Conservation (phyloP, 2,329 filamentous ascomycete species). For the Malbranchea zuffiana region DNA sequence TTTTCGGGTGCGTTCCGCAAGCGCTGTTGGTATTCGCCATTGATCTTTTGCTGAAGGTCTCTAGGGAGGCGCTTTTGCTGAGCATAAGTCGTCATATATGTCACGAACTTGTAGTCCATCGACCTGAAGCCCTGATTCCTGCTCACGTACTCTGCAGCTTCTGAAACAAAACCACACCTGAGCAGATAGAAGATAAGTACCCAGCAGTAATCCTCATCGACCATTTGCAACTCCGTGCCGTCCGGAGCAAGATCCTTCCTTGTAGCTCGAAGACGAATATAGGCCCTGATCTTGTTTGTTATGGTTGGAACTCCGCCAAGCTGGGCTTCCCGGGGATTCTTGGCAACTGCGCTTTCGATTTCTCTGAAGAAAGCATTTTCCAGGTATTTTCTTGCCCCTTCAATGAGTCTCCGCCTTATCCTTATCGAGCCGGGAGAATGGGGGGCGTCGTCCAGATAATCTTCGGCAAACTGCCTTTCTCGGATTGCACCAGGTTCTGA, state of each 20-base stretch:
- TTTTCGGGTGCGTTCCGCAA: slow-evolving; percentile 74
- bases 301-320: slow-evolving; percentile 80
- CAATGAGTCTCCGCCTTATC: slow-evolving; percentile 68
- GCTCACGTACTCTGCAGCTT: slow-evolving; percentile 79
- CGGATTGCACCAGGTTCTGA: slow-evolving; percentile 54
- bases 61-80: slow-evolving; percentile 66
- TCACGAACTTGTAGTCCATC: slow-evolving; percentile 80
- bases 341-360: slow-evolving; percentile 65
- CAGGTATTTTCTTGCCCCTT: slow-evolving; percentile 66
- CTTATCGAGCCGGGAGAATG: slow-evolving; percentile 53
- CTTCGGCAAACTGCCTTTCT: slow-evolving; percentile 63
- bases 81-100: slow-evolving; percentile 77
- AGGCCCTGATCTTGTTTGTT: slow-evolving; percentile 83
- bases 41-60: slow-evolving; percentile 75
- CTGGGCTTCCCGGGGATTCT: slow-evolving; percentile 77
- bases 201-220: slow-evolving; percentile 81
- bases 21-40: slow-evolving; percentile 78
- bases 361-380: slow-evolving; percentile 72
- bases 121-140: slow-evolving; percentile 72
- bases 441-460: slow-evolving; percentile 64
- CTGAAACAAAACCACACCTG: slow-evolving; percentile 68
- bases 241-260: slow-evolving; percentile 78
- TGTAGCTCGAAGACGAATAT: slow-evolving; percentile 67
- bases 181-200: slow-evolving; percentile 87
- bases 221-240: slow-evolving; percentile 65